Percentiles rank a stretch among this genome's conserved stretches.
phyloP scores from a whole-genome alignment of 805 yeast species.

The Metschnikowia dekortorum region DNA sequence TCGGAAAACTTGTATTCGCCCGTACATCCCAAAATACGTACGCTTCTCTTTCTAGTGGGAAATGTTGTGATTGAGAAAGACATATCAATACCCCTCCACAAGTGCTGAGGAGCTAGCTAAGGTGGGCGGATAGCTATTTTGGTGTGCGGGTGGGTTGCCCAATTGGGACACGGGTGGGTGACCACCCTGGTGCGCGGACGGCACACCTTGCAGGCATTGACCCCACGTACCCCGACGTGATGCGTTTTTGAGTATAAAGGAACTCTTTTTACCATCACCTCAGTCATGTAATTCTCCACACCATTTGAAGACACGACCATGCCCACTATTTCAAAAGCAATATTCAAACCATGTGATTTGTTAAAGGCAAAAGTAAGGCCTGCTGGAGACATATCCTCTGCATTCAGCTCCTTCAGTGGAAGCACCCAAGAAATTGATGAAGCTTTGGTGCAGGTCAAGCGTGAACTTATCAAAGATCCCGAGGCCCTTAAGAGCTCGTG shows the following conservation, averaged over 20 bases:
- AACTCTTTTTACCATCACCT: background rate
- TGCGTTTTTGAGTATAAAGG: background rate
- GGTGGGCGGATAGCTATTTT: background rate
- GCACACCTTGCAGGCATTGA: background rate
- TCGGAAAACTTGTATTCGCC: background rate
- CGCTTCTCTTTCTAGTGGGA: background rate
- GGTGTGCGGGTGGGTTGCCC: conserved; percentile 2
- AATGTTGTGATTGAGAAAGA: background rate
- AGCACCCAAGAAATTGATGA: conserved; percentile 1
- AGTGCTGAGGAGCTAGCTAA: no score
- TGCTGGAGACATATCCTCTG: conserved; percentile 10
- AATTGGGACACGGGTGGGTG: conserved; percentile 1
- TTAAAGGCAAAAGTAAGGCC: conserved; percentile 8
- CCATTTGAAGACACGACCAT: background rate
- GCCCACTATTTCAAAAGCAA: background rate
- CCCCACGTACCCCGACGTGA: background rate
- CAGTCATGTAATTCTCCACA: background rate
- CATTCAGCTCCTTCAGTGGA: conserved; percentile 7
- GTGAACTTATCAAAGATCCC: conserved; percentile 5
- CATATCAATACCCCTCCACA: background rate
- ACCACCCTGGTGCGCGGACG: background rate
- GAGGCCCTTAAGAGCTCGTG: conserved; percentile 4
- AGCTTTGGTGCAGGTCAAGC: conserved; percentile 4
- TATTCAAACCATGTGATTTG: conserved; percentile 4
- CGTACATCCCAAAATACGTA: background rate